Evolutionary conservation across 352 stramenopile species (phyloP).

Genomic region (Elongisporangium anandrum): DNA sequence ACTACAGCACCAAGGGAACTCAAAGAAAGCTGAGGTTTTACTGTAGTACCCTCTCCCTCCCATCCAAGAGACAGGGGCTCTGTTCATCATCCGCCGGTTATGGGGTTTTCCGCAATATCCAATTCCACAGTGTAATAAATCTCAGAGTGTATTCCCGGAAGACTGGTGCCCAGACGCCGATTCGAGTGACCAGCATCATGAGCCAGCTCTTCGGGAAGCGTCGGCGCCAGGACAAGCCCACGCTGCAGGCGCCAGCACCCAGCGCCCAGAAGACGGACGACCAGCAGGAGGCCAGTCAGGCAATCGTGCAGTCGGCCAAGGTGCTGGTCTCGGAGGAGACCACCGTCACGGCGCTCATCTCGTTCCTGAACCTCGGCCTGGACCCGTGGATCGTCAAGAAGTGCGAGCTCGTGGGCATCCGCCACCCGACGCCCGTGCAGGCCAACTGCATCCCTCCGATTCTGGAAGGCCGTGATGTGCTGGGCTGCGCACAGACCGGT

Average conservation of each 20-base stretch:
- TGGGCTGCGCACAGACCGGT: constrained; percentile 93
- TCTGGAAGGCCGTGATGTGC: constrained; percentile 87
- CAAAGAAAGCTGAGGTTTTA: too few relatives aligned
- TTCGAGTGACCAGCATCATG: constrained; percentile 23
- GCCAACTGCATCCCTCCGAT: constrained; percentile 89
- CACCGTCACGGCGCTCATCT: constrained; percentile 47
- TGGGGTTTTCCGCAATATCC: neutral
- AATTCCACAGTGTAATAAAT: neutral
- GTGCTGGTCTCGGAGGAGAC: constrained; percentile 33
- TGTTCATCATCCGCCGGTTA: neutral
- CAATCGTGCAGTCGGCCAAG: constrained; percentile 23
- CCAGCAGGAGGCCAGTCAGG: neutral
- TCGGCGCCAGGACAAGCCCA: constrained; percentile 28
- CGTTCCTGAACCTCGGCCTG: constrained; percentile 82
- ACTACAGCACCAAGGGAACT: too few relatives aligned
- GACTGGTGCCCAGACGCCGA: neutral
- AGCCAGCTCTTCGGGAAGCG: constrained; percentile 80
- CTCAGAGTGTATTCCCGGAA: neutral
- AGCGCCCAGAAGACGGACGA: neutral
- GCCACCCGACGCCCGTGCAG: constrained; percentile 87
- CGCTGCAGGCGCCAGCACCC: neutral
- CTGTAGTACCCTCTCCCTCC: too few relatives aligned
- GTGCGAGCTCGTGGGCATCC: constrained; percentile 80
- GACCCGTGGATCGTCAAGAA: constrained; percentile 87
- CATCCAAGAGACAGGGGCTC: too few relatives aligned